Conservation (phyloP, 495 filamentous ascomycete genomes). For the Pseudomonodictys pantanalensis region DNA sequence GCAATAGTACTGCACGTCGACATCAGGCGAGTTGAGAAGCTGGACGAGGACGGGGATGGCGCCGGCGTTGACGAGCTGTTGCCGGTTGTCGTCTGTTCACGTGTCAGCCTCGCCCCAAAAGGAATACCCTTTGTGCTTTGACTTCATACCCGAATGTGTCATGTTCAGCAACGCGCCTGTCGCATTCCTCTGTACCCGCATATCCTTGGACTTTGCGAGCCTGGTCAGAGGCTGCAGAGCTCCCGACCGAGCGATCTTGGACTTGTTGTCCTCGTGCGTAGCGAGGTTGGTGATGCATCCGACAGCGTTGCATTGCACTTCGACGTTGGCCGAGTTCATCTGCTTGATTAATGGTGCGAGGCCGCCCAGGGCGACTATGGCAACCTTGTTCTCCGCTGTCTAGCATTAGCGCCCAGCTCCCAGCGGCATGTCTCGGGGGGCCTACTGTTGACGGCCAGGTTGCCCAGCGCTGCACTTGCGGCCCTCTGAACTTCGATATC, state of each 20-base stretch:
- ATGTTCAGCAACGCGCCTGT: conserved; percentile 96
- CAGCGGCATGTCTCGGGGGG: conserved; percentile 17
- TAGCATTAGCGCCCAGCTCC: conserved; percentile 46
- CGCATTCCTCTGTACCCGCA: conserved; percentile 96
- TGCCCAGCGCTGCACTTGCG: conserved; percentile 92
- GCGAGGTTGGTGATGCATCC: conserved; percentile 98
- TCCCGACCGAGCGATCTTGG: conserved; percentile 94
- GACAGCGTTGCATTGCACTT: conserved; percentile 98
- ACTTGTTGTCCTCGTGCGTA: conserved; percentile 98
- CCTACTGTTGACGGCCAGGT: conserved; percentile 94
- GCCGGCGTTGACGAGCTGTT: conserved; percentile 93
- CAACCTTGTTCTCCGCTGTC: conserved; percentile 94
- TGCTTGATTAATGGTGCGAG: conserved; percentile 90
- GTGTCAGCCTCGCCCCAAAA: background rate
- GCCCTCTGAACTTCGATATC: conserved; percentile 97
- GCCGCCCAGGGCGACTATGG: conserved; percentile 89
- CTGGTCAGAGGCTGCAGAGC: conserved; percentile 86
- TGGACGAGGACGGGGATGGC: conserved; percentile 96
- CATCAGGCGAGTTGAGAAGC: conserved; percentile 82
- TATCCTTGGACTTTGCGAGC: conserved; percentile 94
- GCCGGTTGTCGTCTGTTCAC: conserved; percentile 82
- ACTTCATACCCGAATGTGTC: conserved; percentile 87
- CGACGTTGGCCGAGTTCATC: conserved; percentile 98
- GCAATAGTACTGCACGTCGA: conserved; percentile 99
- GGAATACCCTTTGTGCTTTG: background rate